Conservation (phyloP, 164 flowering plant genomes). For the Stephania cephalantha region DNA sequence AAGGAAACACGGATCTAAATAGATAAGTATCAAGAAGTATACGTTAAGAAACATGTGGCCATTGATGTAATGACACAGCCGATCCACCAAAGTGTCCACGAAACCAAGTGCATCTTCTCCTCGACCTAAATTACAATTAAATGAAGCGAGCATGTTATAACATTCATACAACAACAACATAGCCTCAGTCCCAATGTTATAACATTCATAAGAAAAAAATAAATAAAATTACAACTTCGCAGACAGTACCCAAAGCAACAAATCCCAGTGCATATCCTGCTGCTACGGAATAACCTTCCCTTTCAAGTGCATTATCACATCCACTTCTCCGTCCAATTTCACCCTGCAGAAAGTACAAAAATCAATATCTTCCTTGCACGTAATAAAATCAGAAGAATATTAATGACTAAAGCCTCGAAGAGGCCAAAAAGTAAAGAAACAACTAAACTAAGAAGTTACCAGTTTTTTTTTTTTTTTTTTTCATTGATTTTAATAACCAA, state of each 20-base stretch:
- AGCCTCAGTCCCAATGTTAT: too few species aligned
- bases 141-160: neutral
- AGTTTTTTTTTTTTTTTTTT: too few species aligned
- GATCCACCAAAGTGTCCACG: constrained; percentile 59
- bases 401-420: neutral
- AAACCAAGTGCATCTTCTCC: constrained; percentile 75
- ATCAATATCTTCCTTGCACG: constrained; percentile 2
- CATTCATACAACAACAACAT: too few species aligned
- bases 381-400: neutral
- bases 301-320: constrained; percentile 97
- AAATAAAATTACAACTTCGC: too few species aligned
- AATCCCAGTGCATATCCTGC: constrained; percentile 92
- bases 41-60: constrained; percentile 60
- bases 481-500: too few species aligned
- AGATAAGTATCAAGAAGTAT: constrained; percentile 13
- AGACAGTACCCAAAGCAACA: constrained; percentile 66
- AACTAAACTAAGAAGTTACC: too few species aligned
- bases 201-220: too few species aligned
- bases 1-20: neutral
- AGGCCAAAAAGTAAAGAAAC: neutral
- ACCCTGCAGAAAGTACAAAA: constrained; percentile 35
- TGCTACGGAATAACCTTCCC: constrained; percentile 97
- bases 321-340: constrained; percentile 95
- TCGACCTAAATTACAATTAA: constrained; percentile 46
- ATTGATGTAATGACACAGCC: constrained; percentile 70